Conservation (phyloP, 345 rosid genomes). For the Eucalyptus guilfoylei region DNA sequence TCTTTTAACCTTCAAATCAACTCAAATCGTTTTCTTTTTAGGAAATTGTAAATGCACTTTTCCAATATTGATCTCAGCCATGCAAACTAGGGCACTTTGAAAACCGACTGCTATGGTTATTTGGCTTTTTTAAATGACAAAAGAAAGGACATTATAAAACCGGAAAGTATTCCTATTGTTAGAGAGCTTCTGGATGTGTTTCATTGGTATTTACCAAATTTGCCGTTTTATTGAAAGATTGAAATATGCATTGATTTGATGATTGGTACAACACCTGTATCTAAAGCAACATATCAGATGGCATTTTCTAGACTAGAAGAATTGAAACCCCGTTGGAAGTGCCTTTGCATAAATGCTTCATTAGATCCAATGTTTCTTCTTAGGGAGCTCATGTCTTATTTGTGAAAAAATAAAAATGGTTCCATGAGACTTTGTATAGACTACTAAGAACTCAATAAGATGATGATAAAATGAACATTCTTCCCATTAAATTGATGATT, state of each 20-base stretch:
- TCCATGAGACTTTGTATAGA: not conserved
- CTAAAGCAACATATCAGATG: not conserved
- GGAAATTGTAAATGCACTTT: not conserved
- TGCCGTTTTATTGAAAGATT: not conserved
- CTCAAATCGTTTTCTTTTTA: not conserved
- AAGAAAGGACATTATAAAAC: fast-evolving
- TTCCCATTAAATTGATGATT: not conserved
- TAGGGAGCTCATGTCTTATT: not conserved
- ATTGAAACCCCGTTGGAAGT: not conserved
- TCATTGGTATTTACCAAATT: not conserved
- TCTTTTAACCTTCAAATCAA: not conserved
- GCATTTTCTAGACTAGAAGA: not conserved
- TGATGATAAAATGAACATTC: not conserved
- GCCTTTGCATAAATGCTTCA: not conserved
- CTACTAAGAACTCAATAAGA: not conserved
- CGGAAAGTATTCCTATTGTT: not conserved
- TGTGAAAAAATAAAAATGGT: not conserved
- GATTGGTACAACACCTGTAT: not conserved
- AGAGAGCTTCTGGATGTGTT: not conserved
- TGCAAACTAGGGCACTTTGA: not conserved
- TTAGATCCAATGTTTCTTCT: not conserved
- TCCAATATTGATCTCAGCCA: not conserved
- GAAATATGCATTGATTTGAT: not conserved
- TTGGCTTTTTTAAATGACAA: not conserved
- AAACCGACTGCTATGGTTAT: not conserved